Evolutionary conservation across 441 rosid genomes (phyloP), one percentile per base, ranked within the genome.

Genomic region (Erodium moschatum): DNA sequence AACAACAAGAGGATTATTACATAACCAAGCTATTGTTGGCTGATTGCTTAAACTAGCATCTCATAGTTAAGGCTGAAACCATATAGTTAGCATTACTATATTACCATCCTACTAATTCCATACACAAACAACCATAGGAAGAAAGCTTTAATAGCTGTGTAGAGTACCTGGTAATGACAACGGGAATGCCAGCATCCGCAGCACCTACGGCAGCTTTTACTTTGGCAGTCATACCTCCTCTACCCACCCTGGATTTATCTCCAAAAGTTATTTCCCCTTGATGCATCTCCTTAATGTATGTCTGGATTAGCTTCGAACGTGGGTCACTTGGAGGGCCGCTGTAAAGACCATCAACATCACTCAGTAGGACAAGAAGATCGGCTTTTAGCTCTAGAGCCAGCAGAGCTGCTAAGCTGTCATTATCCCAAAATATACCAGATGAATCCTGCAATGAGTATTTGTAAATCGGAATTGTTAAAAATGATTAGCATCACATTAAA

Each of bases 211-310:
- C 99, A 81, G 99, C 97, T 81, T 86, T 90, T 69, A 94, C 99
- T 82, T 94, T 94, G 58, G 99, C 96, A 35, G 95, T 90, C 99
- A 95, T 95, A 68, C 99, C 99, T 5, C 99, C 99, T 85, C 97
- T 85, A 78, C 99, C 99, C 68, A 95, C 81, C 77, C 86, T 85
- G 69, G 99, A 95, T 79, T 95, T 95, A 76, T 95, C 96, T n/a
- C 99, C 99, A 73, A 91, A 92, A 35, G 97, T 95, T 65, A 95
- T 90, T 83, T 81, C 99, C 24, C 79, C 66, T 63, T 85, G 97
- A 79, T 91, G 97, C 74, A 72, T 87, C 78, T 89, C 96, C 79
- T 82, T 82, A 67, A 90, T 56, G 76, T 87, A 95, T 29, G 99
- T 95, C 69, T 82, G 86, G 71, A 95, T 95, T 73, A 95, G 82